Percentiles rank a stretch among this genome's conserved stretches.
phyloP scores from a whole-genome alignment of 106 monocot genomes.

The Gastrodia elata region DNA sequence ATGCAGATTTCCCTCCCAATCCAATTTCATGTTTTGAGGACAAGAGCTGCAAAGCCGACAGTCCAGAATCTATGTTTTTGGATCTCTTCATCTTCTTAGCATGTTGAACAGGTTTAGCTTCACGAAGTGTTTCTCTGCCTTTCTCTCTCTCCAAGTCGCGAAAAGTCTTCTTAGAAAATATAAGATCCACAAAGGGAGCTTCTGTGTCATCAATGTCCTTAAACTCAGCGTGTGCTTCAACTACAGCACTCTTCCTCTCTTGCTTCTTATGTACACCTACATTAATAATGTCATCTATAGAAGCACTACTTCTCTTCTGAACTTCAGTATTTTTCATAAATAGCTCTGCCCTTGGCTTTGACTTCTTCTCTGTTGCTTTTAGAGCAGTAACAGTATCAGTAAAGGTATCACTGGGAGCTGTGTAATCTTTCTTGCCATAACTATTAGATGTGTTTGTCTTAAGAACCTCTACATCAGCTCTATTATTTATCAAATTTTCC shows the following conservation, averaged over 20 bases:
- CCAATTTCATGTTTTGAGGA: slow-evolving; percentile 16
- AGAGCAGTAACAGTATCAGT: not conserved
- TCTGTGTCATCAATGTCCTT: slow-evolving; percentile 32
- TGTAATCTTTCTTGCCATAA: not conserved
- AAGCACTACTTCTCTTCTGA: slow-evolving; percentile 4
- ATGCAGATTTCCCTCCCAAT: slow-evolving; percentile 33
- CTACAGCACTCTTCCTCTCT: slow-evolving; percentile 12
- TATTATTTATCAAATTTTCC: not conserved
- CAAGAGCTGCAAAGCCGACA: slow-evolving; percentile 6
- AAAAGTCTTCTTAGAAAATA: slow-evolving; percentile 9
- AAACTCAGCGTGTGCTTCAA: not conserved
- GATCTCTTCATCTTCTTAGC: slow-evolving; percentile 20
- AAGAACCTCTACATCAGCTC: not conserved
- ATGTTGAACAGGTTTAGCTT: slow-evolving; percentile 14
- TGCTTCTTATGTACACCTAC: not conserved
- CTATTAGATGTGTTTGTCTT: not conserved
- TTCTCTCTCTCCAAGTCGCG: not conserved
- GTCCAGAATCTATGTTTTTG: slow-evolving; percentile 7
- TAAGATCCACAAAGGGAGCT: slow-evolving; percentile 26
- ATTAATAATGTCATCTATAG: not conserved
- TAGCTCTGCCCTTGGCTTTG: not conserved
- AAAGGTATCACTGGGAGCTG: not conserved
- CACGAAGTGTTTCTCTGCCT: not conserved
- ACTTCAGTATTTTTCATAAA: not conserved
- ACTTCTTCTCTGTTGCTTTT: slow-evolving; percentile 5